Base-by-base conservation (phyloP, 1,139 yeast genomes). In the Diutina sp. region DNA sequence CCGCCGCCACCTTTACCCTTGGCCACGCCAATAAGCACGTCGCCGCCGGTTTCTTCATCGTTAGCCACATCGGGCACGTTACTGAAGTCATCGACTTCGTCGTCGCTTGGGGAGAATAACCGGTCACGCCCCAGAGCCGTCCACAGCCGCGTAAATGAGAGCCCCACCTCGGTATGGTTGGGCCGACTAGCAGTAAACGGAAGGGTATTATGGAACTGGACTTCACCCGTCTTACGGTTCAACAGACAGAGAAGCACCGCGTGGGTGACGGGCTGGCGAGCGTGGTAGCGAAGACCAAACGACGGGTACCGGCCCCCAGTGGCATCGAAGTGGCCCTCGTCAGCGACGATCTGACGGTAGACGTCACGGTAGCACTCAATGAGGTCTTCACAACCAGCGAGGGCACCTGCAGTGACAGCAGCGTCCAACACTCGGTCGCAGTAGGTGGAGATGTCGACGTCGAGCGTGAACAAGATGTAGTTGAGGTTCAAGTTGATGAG, bases 141-240 rank as follows among this genome's bases (percentile, higher is more conserved):
- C 53, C 53, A 50, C 28, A 38, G 18, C 3, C 53, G 44, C 7
- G 53, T 16, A 12, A 50, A 32, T 8, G 44, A 38, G 21, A 50
- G 32, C 7, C 53, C 16, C n/a, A 32, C 32, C 6, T 50, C 53
- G 41, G 32, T 32, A 16, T 50, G 53, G 44, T 8, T 50, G 14
- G 45, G 53, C 3, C 53, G 53, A 14, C 18, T 50, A 28, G 41
- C 28, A 14, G 45, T 12, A 16, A 50, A 50, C 8, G 53, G 53
- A 5, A 50, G 21, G 25, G 53, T 50, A 8, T 32, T 28, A 16
- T 32, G 44, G n/a, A 32, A 30, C n/a, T 50, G 53, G 29, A 50
- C 32, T 11, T 50, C 53, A 4, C 53, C 53, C 29, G 53, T 32
- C 44, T 50, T 50, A n/a, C 53, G 53, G 29, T 50, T 50, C 29